Percentiles rank a stretch among this genome's conserved stretches.
These are phyloP conservation scores for Pseudotulostoma volvatum DNA, from an alignment of 495 filamentous ascomycete species.

Conservation along the genomic window DNA sequence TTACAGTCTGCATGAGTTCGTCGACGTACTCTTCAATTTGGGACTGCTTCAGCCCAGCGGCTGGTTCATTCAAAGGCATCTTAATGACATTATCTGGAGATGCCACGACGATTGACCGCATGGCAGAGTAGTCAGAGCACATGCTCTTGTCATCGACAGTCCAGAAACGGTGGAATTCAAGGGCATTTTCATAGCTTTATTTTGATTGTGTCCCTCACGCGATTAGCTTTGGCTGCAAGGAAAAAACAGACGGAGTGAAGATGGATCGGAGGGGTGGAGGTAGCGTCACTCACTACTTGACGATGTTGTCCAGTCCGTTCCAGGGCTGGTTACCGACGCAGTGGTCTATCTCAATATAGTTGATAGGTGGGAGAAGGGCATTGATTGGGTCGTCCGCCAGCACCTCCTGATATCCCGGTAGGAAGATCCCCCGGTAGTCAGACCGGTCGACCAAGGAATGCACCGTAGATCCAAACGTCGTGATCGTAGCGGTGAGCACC, in stretches of 20 bases:
- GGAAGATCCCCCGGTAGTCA: conserved; percentile 46
- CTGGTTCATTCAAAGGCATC: conserved; percentile 87
- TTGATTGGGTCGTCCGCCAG: conserved; percentile 26
- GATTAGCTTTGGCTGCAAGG: too few species aligned
- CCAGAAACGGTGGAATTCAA: conserved; percentile 80
- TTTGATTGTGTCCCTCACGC: too few species aligned
- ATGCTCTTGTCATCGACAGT: conserved; percentile 64
- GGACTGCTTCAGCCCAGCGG: conserved; percentile 51
- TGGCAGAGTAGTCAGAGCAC: conserved; percentile 62
- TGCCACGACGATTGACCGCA: conserved; percentile 63
- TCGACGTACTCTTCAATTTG: conserved; percentile 61
- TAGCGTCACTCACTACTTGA: conserved; percentile 43
- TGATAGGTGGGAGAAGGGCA: conserved; percentile 33
- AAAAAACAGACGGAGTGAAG: too few species aligned
- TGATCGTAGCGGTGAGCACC: conserved; percentile 48
- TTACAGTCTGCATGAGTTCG: background rate
- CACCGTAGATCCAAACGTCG: conserved; percentile 69
- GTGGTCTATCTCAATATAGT: conserved; percentile 57
- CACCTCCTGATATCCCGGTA: conserved; percentile 49
- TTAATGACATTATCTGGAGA: conserved; percentile 56
- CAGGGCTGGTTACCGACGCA: conserved; percentile 79
- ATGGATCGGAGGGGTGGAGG: background rate
- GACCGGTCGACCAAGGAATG: conserved; percentile 60
- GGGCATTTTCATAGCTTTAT: conserved; percentile 58
- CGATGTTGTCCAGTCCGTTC: conserved; percentile 53